Evolutionary conservation across 2,329 filamentous ascomycete genomes (phyloP), one percentile per base, ranked within the genome.

Genomic region (Aspergillus intermedius): DNA sequence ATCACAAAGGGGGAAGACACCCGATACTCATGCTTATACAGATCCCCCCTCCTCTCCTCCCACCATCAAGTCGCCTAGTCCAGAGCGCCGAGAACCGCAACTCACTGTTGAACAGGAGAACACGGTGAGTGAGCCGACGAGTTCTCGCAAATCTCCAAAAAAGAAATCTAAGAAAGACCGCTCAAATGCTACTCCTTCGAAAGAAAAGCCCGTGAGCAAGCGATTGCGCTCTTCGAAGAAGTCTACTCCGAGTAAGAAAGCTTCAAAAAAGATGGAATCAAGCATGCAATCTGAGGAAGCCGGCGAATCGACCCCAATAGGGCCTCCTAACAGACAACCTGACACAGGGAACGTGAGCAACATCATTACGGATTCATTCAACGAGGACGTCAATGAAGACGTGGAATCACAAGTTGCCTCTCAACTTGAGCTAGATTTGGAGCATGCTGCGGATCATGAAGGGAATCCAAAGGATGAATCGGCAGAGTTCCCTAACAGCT

Each of bases 381-480:
- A 40, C 37, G 69, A 74, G 49, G 68, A 74, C 22, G 61, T 71
- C 10, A 40, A 40, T 35, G 69, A 74, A 49, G 68, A 74, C 25
- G 61, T 71, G 50, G 71, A 75, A 42, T 62, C 65, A 10, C 68
- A 74, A 49, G 66, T 71, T 48, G 71, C 70, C 9, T 74, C 72
- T 17, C 72, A 75, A 51, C 58, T 75, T 5, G 70, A 68, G 46
- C 68, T 73, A 50, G 72, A 74, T 51, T 56, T 74, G 39, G 69
- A 69, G 40, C 54, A 65, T 21, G 67, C 67, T 6, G 61, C 65
- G n/a, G 65, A 70, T 53, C 47, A 60, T 23, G 50, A 60, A 28
- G 57, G 55, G 2, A 46, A 48, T 3, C 15, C 42, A 9, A 42
- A 57, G 5, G 35, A 32, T 2, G 49, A 52, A 17, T 19, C 17